These are phyloP conservation scores for Penicillium malachiteum DNA, from an alignment of 495 filamentous ascomycete species.

Conservation along the genomic window DNA sequence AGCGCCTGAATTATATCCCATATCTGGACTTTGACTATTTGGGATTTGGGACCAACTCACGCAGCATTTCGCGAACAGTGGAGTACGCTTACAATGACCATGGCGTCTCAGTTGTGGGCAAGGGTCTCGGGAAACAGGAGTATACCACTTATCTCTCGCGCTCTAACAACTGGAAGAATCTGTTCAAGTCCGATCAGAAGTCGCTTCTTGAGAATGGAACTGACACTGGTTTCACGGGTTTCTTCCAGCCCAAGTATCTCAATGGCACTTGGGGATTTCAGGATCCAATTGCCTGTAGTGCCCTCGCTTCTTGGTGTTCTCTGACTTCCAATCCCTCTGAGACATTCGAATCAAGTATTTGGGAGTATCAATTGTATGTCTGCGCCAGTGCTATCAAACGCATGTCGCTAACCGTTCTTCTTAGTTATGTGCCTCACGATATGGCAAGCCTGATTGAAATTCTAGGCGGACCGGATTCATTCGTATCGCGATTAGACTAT, in stretches of 20 bases:
- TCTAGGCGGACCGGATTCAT: conserved; percentile 58
- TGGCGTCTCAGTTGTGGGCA: conserved; percentile 60
- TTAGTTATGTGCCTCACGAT: conserved; percentile 67
- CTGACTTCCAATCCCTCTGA: conserved; percentile 63
- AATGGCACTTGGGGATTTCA: conserved; percentile 69
- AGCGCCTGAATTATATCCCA: conserved; percentile 65
- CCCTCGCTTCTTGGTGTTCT: conserved; percentile 55
- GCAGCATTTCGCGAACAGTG: conserved; percentile 68
- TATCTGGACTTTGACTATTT: conserved; percentile 67
- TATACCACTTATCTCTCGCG: conserved; percentile 60
- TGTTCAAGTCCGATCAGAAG: conserved; percentile 62
- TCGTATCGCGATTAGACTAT: conserved; percentile 62
- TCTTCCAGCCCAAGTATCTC: conserved; percentile 64
- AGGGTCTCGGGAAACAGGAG: conserved; percentile 51
- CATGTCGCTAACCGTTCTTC: background rate
- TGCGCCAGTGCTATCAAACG: background rate
- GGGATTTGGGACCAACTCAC: conserved; percentile 68
- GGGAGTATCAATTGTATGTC: conserved; percentile 60
- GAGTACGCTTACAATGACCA: conserved; percentile 82
- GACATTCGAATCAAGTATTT: conserved; percentile 69
- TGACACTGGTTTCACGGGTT: conserved; percentile 64
- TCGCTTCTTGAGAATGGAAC: conserved; percentile 54
- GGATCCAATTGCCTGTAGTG: conserved; percentile 66
- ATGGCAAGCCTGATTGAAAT: conserved; percentile 59
- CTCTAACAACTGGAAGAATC: conserved; percentile 65